Conservation (phyloP, 2,329 filamentous ascomycete genomes). For the Harringtonia aguacate region DNA sequence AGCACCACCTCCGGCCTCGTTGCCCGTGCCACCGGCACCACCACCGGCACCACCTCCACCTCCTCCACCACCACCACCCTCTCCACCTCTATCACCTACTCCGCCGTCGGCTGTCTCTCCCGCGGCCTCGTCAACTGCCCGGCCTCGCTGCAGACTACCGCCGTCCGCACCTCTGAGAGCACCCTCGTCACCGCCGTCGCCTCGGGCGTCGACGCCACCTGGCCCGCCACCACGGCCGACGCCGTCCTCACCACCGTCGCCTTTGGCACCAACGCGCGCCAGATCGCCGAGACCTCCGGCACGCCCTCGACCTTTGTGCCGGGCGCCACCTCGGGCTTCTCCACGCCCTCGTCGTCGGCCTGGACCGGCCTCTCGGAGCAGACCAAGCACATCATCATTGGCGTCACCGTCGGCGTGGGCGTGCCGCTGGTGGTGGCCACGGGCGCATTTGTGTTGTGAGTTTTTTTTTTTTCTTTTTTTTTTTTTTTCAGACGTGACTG, state of each 20-base stretch:
- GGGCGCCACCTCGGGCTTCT: slow-evolving; percentile 15
- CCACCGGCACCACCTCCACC: slow-evolving; percentile 14
- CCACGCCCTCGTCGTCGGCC: not conserved
- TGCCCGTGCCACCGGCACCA: not conserved
- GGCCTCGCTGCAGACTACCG: slow-evolving; percentile 33
- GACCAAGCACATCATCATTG: slow-evolving; percentile 6
- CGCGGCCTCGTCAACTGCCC: slow-evolving; percentile 37
- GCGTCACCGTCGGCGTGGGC: slow-evolving; percentile 4
- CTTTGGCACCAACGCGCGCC: slow-evolving; percentile 30
- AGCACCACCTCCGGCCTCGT: not conserved
- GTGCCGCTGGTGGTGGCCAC: slow-evolving; percentile 1
- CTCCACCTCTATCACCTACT: slow-evolving; percentile 22
- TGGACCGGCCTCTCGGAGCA: slow-evolving; percentile 3
- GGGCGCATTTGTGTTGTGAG: not conserved
- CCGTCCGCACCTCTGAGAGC: slow-evolving; percentile 20
- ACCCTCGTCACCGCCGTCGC: slow-evolving; percentile 28
- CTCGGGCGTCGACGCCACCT: slow-evolving; percentile 25
- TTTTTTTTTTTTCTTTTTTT: not conserved
- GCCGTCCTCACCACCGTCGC: slow-evolving; percentile 22
- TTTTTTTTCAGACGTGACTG: not conserved
- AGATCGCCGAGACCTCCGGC: slow-evolving; percentile 27
- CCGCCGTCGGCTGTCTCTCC: slow-evolving; percentile 31
- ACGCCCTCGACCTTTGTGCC: slow-evolving; percentile 28
- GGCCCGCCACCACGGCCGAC: slow-evolving; percentile 23
- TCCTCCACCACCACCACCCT: slow-evolving; percentile 18